Conservation (phyloP, 805 yeast genomes). For the Maudiozyma barnettii region DNA sequence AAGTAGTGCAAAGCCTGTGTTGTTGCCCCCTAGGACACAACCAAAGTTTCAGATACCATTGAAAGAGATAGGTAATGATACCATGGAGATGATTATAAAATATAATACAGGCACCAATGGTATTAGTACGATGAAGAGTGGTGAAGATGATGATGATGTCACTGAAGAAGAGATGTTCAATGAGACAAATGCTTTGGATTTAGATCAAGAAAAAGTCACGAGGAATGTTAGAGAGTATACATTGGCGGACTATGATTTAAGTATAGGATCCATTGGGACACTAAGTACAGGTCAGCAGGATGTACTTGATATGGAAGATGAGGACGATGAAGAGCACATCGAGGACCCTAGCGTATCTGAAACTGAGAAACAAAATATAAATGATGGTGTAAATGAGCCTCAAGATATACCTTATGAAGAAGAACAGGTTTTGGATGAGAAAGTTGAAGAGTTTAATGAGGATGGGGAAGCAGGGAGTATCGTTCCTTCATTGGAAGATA, state of each 20-base stretch:
- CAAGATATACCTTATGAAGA: no score
- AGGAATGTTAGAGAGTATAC: conserved; percentile 1
- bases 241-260: conserved; percentile 3
- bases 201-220: neutral
- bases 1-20: neutral
- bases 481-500: neutral
- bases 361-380: neutral
- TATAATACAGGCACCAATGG: conserved; percentile 15
- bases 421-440: no score
- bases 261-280: neutral
- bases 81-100: conserved; percentile 25
- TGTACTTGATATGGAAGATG: neutral
- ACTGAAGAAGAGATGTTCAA: neutral
- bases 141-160: neutral
- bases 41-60: conserved; percentile 15
- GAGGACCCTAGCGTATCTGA: neutral
- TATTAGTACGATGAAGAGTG: neutral
- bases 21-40: neutral
- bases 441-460: no score
- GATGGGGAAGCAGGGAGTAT: neutral
- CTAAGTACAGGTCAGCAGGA: neutral
- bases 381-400: neutral
- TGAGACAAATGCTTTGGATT: neutral
- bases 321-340: neutral
- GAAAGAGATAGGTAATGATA: conserved; percentile 27